Percentiles rank a stretch among this genome's conserved stretches.
phyloP scores from a whole-genome alignment of 768 basidiomycete genomes.

The Coprinellus micaceus region DNA sequence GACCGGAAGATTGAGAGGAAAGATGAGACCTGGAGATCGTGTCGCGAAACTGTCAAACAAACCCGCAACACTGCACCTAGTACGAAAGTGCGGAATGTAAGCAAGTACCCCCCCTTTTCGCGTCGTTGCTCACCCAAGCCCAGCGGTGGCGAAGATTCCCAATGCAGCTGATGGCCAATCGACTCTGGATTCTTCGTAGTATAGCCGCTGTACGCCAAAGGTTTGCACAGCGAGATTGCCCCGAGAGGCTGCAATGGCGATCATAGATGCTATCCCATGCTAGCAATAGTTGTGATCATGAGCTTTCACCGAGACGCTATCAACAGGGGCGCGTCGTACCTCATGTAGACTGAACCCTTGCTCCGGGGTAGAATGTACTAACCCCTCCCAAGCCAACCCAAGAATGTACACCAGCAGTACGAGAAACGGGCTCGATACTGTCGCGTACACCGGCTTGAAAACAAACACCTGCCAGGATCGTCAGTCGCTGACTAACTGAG shows the following conservation, averaged over 20 bases:
- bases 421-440: slow-evolving; percentile 6
- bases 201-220: slow-evolving; percentile 61
- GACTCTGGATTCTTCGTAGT: slow-evolving; percentile 50
- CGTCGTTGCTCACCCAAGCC: slow-evolving; percentile 51
- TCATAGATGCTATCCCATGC: slow-evolving; percentile 56
- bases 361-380: neutral
- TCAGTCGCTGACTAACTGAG: neutral
- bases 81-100: neutral
- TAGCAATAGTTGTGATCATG: no score
- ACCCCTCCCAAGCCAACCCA: neutral
- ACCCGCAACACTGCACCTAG: slow-evolving; percentile 57
- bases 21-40: slow-evolving; percentile 63
- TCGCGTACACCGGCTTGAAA: slow-evolving; percentile 5
- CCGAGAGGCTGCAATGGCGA: slow-evolving; percentile 53
- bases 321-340: neutral
- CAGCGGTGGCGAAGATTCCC: slow-evolving; percentile 60
- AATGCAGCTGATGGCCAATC: slow-evolving; percentile 53
- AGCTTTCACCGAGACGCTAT: neutral
- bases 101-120: neutral
- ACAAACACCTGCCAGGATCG: slow-evolving; percentile 10
- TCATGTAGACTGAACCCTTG: neutral
- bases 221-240: slow-evolving; percentile 55
- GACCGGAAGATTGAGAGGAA: neutral
- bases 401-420: slow-evolving; percentile 1
- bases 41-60: slow-evolving; percentile 55